These are phyloP conservation scores for Pseudocercospora macadamiae DNA, from an alignment of 2,329 filamentous ascomycete genomes.

Conservation along the genomic window DNA sequence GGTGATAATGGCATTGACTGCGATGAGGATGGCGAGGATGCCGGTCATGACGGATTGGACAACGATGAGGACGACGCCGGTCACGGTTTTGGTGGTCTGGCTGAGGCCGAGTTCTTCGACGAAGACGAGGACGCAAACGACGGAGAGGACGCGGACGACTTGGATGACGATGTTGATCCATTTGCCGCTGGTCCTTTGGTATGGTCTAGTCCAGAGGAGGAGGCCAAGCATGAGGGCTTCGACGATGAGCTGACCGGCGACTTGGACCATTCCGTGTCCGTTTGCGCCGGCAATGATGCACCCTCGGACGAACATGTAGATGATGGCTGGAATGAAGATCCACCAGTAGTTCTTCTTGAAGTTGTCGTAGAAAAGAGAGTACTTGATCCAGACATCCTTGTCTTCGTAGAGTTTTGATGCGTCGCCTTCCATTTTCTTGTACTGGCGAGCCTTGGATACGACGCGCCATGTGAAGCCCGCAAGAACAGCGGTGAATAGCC, in stretches of 20 bases:
- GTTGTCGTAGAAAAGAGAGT: constrained; percentile 95
- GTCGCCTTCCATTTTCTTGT: constrained; percentile 77
- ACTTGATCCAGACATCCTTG: constrained; percentile 90
- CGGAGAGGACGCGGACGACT: constrained; percentile 83
- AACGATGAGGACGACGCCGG: constrained; percentile 90
- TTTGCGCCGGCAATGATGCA: constrained; percentile 82
- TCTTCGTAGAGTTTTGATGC: constrained; percentile 76
- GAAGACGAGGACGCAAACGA: constrained; percentile 87
- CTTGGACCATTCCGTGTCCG: constrained; percentile 81
- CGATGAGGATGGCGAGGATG: constrained; percentile 81
- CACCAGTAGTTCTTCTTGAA: constrained; percentile 97
- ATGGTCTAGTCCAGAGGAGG: constrained; percentile 83
- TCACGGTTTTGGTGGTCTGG: constrained; percentile 91
- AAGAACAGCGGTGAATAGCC: constrained; percentile 78
- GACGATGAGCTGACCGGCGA: constrained; percentile 75
- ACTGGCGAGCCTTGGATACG: constrained; percentile 71
- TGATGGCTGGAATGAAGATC: constrained; percentile 86
- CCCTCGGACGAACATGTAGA: constrained; percentile 90
- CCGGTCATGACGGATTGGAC: constrained; percentile 84
- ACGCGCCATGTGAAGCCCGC: constrained; percentile 84
- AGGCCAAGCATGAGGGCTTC: constrained; percentile 78
- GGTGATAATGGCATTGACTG: constrained; percentile 81
- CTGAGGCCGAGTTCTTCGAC: constrained; percentile 89
- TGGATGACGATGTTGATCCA: constrained; percentile 94
- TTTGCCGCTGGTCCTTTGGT: constrained; percentile 82